Conservation (phyloP, 2,329 filamentous ascomycete species). For the Pestalotiopsis sp. region DNA sequence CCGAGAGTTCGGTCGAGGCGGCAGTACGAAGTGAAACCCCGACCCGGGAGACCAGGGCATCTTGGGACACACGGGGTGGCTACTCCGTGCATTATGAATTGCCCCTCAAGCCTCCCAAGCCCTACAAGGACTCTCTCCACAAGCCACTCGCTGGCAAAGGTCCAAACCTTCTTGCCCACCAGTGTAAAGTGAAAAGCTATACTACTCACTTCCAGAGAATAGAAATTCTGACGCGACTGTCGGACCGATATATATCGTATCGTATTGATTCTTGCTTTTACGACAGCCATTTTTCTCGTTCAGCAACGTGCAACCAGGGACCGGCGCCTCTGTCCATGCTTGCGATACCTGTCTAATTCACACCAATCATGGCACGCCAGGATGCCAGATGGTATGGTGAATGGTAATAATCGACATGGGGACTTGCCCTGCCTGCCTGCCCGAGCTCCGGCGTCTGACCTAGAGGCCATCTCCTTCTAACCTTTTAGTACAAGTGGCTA, state of each 20-base stretch:
- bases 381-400: too few species aligned
- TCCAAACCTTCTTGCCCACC: not conserved
- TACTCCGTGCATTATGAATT: too few species aligned
- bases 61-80: too few species aligned
- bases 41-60: too few species aligned
- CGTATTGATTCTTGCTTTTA: not conserved
- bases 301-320: not conserved
- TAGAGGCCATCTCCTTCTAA: too few species aligned
- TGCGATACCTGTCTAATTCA: not conserved
- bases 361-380: too few species aligned
- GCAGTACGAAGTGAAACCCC: conserved; percentile 2
- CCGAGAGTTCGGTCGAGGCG: not conserved
- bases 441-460: too few species aligned
- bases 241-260: not conserved
- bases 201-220: not conserved
- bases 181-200: not conserved
- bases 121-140: too few species aligned
- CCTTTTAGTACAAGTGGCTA: not conserved
- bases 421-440: not conserved
- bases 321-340: not conserved
- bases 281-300: not conserved
- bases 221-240: not conserved
- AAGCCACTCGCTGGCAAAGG: too few species aligned
- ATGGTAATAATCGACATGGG: too few species aligned
- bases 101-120: too few species aligned